Conservation (phyloP, 169 alveolate genomes). For the Eimeria maxima region DNA sequence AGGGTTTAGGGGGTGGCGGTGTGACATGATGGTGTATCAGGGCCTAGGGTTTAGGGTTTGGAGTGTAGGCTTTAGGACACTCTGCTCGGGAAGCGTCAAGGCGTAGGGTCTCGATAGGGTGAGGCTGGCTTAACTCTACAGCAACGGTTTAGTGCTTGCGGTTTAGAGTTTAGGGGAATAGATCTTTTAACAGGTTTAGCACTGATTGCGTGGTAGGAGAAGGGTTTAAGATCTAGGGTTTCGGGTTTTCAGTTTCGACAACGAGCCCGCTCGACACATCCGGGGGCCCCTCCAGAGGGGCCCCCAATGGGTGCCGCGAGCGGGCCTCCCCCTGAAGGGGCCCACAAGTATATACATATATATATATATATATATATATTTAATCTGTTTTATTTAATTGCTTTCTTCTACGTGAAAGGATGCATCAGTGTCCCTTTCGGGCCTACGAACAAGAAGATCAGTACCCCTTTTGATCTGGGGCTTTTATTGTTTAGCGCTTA, state of each 20-base stretch:
- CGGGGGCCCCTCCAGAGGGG: background rate
- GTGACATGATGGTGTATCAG: background rate
- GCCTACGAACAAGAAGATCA: too few relatives aligned
- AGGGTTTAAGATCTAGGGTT: background rate
- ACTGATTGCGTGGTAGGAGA: background rate
- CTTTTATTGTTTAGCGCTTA: slow-evolving; percentile 6
- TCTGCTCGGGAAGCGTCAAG: background rate
- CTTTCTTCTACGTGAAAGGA: background rate
- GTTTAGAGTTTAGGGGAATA: background rate
- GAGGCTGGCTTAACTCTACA: too few relatives aligned
- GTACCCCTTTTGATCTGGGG: background rate
- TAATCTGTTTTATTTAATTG: background rate
- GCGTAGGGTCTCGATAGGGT: background rate
- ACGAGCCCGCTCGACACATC: background rate
- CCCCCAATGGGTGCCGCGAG: background rate
- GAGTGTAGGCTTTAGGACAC: background rate
- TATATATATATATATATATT: too few relatives aligned
- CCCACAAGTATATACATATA: background rate
- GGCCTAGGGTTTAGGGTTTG: slow-evolving; percentile 4
- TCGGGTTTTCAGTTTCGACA: slow-evolving; percentile 1
- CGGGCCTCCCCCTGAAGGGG: background rate
- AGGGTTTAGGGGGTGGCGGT: too few relatives aligned
- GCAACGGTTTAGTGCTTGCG: background rate
- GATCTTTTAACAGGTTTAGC: background rate
- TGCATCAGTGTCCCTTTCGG: too few relatives aligned